A percentile compares a stretch with the other conserved stretches of the same genome.
Conservation (phyloP, 306 rosid species). For the Coriaria nepalensis region DNA sequence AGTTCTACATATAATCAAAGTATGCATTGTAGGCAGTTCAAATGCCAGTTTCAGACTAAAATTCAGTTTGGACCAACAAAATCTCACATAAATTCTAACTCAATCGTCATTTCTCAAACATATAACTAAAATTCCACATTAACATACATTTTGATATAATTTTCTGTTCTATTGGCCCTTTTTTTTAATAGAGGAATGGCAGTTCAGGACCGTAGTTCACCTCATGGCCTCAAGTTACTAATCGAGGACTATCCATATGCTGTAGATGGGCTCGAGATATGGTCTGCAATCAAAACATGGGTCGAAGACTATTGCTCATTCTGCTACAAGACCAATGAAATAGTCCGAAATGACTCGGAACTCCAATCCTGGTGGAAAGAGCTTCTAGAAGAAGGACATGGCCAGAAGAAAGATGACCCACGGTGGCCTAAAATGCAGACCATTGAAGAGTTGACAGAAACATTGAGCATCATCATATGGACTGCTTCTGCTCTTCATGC, state of each 20-base stretch:
- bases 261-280: slow-evolving; percentile 49
- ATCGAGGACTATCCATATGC: slow-evolving; percentile 54
- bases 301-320: slow-evolving; percentile 33
- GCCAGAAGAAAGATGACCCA: slow-evolving; percentile 45
- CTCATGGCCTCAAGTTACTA: slow-evolving; percentile 25
- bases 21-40: no score
- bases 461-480: slow-evolving; percentile 42
- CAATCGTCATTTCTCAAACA: no score
- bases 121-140: no score
- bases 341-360: slow-evolving; percentile 19
- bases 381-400: slow-evolving; percentile 35
- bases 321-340: slow-evolving; percentile 27
- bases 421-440: slow-evolving; percentile 57
- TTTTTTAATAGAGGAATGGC: slow-evolving; percentile 41
- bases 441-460: slow-evolving; percentile 19
- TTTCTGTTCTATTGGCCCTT: neutral
- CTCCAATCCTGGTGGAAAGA: slow-evolving; percentile 61
- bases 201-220: slow-evolving; percentile 20
- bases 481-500: slow-evolving; percentile 51
- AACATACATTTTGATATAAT: neutral
- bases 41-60: no score
- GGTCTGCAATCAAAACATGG: slow-evolving; percentile 48
- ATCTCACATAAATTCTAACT: no score
- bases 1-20: no score
- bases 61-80: no score